These are phyloP conservation scores for Pythium apleroticum DNA, from an alignment of 352 stramenopile species.

Conservation along the genomic window DNA sequence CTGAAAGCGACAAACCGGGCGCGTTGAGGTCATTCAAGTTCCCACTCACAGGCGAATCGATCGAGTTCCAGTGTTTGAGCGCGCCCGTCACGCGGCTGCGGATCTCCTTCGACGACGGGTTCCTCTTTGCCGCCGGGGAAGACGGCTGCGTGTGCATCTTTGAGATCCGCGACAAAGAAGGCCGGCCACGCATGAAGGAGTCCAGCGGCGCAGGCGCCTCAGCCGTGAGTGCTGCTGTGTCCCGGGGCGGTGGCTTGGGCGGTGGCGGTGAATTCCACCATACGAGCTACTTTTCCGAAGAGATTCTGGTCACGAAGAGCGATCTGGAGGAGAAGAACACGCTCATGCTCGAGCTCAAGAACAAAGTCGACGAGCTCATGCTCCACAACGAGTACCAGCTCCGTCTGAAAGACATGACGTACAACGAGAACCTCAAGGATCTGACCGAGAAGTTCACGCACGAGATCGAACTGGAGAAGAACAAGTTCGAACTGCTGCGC, in stretches of 20 bases:
- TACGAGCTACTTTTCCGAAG: conserved; percentile 54
- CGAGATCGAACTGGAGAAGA: conserved; percentile 92
- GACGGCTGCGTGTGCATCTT: conserved; percentile 88
- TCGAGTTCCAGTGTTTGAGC: conserved; percentile 85
- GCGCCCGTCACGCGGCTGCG: conserved; percentile 77
- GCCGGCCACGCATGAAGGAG: conserved; percentile 49
- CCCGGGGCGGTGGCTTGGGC: conserved; percentile 16
- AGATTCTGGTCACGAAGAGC: conserved; percentile 87
- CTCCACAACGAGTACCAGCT: conserved; percentile 96
- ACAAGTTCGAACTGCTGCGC: conserved; percentile 87
- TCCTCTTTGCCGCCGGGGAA: conserved; percentile 88
- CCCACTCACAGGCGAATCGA: conserved; percentile 88
- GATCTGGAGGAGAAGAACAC: conserved; percentile 93
- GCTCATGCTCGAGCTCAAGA: conserved; percentile 92
- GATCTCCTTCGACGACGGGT: conserved; percentile 87
- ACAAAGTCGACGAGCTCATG: conserved; percentile 93
- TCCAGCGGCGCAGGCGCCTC: neutral
- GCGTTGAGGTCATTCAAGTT: conserved; percentile 87
- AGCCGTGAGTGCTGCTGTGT: conserved; percentile 20
- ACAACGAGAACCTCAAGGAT: conserved; percentile 94
- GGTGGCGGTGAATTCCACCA: conserved; percentile 25
- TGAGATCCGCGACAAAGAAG: conserved; percentile 88
- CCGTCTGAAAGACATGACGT: conserved; percentile 94
- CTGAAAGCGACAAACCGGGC: conserved; percentile 73
- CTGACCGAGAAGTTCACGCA: conserved; percentile 92